Conservation (phyloP, 108 stramenopile genomes). For the Aureococcus anophagefferens region DNA sequence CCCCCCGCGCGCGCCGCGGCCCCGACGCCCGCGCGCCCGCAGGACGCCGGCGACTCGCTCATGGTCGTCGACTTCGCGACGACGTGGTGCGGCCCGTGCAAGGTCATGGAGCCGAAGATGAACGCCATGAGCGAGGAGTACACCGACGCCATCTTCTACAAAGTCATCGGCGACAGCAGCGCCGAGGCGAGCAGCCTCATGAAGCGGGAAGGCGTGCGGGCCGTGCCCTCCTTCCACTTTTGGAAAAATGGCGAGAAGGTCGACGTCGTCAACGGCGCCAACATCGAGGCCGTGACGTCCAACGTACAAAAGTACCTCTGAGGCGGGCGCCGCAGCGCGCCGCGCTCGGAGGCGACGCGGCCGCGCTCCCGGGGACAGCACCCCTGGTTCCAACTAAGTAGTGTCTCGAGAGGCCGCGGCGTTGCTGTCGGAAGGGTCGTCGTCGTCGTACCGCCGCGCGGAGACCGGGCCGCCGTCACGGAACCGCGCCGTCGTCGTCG, state of each 20-base stretch:
- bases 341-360: too few relatives aligned
- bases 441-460: too few relatives aligned
- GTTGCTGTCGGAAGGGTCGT: too few relatives aligned
- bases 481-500: too few relatives aligned
- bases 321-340: too few relatives aligned
- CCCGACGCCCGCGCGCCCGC: too few relatives aligned
- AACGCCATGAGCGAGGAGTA: constrained; percentile 25
- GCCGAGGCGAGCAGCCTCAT: constrained; percentile 5
- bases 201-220: constrained; percentile 31
- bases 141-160: constrained; percentile 27
- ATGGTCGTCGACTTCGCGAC: constrained; percentile 87
- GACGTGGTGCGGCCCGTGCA: constrained; percentile 95
- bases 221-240: constrained; percentile 38
- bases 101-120: constrained; percentile 44
- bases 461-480: too few relatives aligned
- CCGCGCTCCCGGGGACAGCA: too few relatives aligned
- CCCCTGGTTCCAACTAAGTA: too few relatives aligned
- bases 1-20: too few relatives aligned
- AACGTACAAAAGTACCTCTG: background rate
- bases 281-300: background rate
- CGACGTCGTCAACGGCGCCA: constrained; percentile 1
- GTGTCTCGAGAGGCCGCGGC: too few relatives aligned
- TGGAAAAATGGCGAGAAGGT: constrained; percentile 34
- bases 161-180: constrained; percentile 22
- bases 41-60: too few relatives aligned